A percentile compares a stretch with the other conserved stretches of the same genome.
Evolutionary conservation across 164 flowering plant species (phyloP).

Genomic region (Brasenia schreberi): DNA sequence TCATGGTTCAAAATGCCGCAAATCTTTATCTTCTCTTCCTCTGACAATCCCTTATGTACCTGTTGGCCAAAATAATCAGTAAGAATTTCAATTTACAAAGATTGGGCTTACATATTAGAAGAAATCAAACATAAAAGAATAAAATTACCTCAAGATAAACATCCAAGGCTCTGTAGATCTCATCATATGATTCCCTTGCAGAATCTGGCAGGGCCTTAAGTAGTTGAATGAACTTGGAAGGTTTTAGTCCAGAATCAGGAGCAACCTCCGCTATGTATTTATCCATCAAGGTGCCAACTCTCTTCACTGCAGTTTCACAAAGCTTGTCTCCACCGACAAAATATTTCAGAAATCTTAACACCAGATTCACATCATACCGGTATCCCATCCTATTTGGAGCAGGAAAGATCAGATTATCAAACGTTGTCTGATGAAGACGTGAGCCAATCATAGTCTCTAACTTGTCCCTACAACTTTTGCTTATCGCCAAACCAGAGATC

Average conservation of each 20-base stretch:
- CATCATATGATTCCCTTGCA: conserved; percentile 59
- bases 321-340: conserved; percentile 24
- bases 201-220: conserved; percentile 49
- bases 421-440: conserved; percentile 51
- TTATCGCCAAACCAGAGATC: conserved; percentile 24
- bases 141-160: conserved; percentile 64
- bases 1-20: conserved; percentile 2
- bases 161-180: conserved; percentile 48
- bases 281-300: conserved; percentile 48
- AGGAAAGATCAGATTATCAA: conserved; percentile 65
- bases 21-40: background rate
- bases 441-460: conserved; percentile 65
- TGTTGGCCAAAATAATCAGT: conserved; percentile 4
- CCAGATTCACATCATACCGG: conserved; percentile 59
- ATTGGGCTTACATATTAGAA: too few species aligned
- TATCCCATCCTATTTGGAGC: conserved; percentile 31
- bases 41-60: conserved; percentile 46
- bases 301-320: conserved; percentile 21
- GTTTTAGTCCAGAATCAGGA: conserved; percentile 50
- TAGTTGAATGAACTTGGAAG: conserved; percentile 51
- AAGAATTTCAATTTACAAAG: background rate
- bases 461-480: conserved; percentile 23
- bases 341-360: conserved; percentile 45
- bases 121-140: background rate
- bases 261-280: conserved; percentile 63